Base-by-base conservation (phyloP, 495 filamentous ascomycete genomes). In the Penicillium lagena region DNA sequence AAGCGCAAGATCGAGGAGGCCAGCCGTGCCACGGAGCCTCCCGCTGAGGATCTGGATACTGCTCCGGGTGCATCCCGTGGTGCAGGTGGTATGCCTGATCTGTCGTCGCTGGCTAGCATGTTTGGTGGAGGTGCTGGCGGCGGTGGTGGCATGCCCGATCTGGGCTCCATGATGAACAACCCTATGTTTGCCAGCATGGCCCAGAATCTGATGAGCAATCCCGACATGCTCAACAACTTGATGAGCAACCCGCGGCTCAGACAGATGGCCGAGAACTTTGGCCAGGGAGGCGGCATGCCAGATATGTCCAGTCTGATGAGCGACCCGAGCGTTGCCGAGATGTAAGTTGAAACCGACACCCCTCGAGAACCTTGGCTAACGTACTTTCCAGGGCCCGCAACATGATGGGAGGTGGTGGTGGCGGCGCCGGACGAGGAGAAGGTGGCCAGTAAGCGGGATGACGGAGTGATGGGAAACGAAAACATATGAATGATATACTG, bases 141-240 rank as follows among this genome's bases (percentile, higher is more conserved):
- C 5, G 79, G 73, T 11, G 79, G 89, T 33, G 87, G 89, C 31
- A 87, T 91, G 85, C 90, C 90, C 4, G 91, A 96, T 66, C 59
- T 98, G 31, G 64, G 76, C 45, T 75, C 72, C 43, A 79, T 98
- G 58, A 96, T 98, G 93, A 88, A 67, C 67, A 97, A 98, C 72
- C 93, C 93, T 35, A 96, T 97, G 93, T 90, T 98, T 63, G 73
- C 89, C 35, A 84, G 72, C 70, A 95, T 96, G 88, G 93, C 93
- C 17, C 88, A 95, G 75, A 96, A 88, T 60, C 62, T 98, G 35
- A 96, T 96, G 91, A 85, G 80, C 63, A 96, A 98, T 66, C 93
- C 93, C 10, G 83, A 94, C 7, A 80, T 86, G 77, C 80, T 98
- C 75, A 77, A 76, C 59, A 88, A 87, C 55, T 61, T 97, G 43